These are phyloP conservation scores for Coelastrella sp. DNA, from an alignment of 139 green algal genomes.

Conservation along the genomic window DNA sequence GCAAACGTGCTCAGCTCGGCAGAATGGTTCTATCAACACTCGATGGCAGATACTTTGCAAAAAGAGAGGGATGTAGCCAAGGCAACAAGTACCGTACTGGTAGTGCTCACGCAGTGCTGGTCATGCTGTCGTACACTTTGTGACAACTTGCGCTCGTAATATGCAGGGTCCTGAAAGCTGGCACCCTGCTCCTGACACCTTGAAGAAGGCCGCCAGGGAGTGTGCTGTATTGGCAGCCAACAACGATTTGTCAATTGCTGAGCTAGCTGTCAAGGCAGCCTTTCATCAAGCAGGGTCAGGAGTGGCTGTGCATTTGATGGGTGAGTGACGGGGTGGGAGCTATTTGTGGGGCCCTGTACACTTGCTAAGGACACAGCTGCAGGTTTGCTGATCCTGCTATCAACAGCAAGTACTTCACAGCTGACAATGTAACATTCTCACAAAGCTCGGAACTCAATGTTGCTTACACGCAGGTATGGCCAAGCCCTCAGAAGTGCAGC, in stretches of 20 bases:
- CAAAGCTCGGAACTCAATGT: not conserved
- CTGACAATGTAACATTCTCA: not conserved
- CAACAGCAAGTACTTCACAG: not conserved
- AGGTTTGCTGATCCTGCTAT: not conserved
- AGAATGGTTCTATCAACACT: too few species aligned
- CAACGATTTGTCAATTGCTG: not conserved
- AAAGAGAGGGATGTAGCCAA: too few species aligned
- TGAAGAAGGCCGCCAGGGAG: constrained; percentile 3
- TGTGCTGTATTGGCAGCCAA: constrained; percentile 12
- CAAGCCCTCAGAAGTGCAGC: not conserved
- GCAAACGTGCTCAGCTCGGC: too few species aligned
- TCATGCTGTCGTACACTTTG: not conserved
- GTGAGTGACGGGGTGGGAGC: not conserved
- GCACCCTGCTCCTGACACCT: not conserved
- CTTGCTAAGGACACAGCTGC: not conserved
- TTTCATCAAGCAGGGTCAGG: not conserved
- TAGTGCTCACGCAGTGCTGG: too few species aligned
- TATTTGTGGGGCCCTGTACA: not conserved
- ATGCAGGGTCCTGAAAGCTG: constrained; percentile 24
- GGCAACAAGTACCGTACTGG: too few species aligned
- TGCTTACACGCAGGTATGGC: not conserved
- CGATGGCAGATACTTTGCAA: too few species aligned
- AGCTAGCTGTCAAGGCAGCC: constrained; percentile 29
- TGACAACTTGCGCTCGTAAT: not conserved
- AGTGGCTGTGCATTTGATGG: constrained; percentile 30